A percentile compares a stretch with the other conserved stretches of the same genome.
Evolutionary conservation across 2,329 filamentous ascomycete species (phyloP).

Genomic region (Dactylellina drechsleri): DNA sequence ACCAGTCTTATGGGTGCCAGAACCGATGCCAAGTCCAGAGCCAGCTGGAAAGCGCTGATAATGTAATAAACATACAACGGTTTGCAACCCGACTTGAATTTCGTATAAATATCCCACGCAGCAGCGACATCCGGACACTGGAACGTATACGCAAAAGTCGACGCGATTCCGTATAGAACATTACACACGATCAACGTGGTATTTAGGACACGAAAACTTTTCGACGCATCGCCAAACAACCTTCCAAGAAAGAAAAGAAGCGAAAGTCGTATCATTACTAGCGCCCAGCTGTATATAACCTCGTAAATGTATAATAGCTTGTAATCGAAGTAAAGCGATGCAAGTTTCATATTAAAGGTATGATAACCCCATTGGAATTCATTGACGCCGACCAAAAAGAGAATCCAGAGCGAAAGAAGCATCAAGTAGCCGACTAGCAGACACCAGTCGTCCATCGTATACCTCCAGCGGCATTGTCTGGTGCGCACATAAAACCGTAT

Average conservation of each 20-base stretch:
- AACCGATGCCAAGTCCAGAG: constrained; percentile 42
- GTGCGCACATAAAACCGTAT: constrained; percentile 38
- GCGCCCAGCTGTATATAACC: constrained; percentile 23
- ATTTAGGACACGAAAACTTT: constrained; percentile 23
- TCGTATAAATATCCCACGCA: constrained; percentile 43
- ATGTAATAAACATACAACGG: constrained; percentile 44
- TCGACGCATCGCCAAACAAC: constrained; percentile 34
- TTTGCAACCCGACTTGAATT: constrained; percentile 38
- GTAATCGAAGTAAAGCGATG: constrained; percentile 29
- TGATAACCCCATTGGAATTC: constrained; percentile 43
- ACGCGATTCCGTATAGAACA: constrained; percentile 18
- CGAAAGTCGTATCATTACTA: constrained; percentile 35
- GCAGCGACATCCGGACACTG: constrained; percentile 25
- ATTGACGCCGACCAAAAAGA: constrained; percentile 44
- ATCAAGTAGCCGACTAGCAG: constrained; percentile 25
- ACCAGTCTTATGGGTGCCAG: constrained; percentile 31
- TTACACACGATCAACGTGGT: constrained; percentile 41
- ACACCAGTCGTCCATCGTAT: constrained; percentile 40
- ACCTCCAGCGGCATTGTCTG: constrained; percentile 22
- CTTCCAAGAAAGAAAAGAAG: constrained; percentile 36
- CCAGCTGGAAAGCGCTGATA: constrained; percentile 41
- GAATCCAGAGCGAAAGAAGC: constrained; percentile 23
- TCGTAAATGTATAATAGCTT: constrained; percentile 44
- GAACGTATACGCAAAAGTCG: constrained; percentile 40
- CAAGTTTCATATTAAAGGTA: constrained; percentile 44